A percentile compares a stretch with the other conserved stretches of the same genome.
Conservation (phyloP, 148 eudicot genomes). For the Tetragonia tetragonoides region DNA sequence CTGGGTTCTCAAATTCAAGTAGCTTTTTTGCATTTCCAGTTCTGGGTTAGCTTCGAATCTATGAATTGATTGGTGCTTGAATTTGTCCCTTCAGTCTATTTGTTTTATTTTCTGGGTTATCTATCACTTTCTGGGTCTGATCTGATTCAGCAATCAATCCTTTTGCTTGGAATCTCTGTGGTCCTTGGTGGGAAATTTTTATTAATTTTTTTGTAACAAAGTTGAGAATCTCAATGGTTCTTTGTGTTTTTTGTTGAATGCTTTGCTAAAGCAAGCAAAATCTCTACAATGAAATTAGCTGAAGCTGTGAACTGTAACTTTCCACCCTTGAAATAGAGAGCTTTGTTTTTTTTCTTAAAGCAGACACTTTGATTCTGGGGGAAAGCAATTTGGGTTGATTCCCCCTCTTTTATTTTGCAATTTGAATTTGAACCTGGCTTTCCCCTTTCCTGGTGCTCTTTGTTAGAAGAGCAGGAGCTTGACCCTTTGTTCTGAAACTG, state of each 20-base stretch:
- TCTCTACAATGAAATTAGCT: conserved; percentile 11
- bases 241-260: conserved; percentile 22
- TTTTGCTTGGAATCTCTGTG: conserved; percentile 22
- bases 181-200: conserved; percentile 21
- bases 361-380: conserved; percentile 29
- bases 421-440: conserved; percentile 39
- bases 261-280: conserved; percentile 19
- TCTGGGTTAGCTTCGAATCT: conserved; percentile 4
- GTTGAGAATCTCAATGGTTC: conserved; percentile 27
- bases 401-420: conserved; percentile 16
- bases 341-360: conserved; percentile 18
- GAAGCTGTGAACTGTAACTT: conserved; percentile 20
- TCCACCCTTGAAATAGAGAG: not conserved
- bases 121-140: conserved; percentile 26
- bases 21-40: not conserved
- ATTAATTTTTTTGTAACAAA: not conserved
- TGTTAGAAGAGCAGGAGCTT: conserved; percentile 19
- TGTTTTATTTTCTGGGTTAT: not conserved
- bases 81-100: not conserved
- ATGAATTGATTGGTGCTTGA: conserved; percentile 12
- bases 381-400: conserved; percentile 33
- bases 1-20: conserved; percentile 11
- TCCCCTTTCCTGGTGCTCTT: conserved; percentile 11
- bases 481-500: not conserved
- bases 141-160: conserved; percentile 21